These are phyloP conservation scores for Pseudotsuga menziesii DNA, from an alignment of 75 land plant species.

Conservation along the genomic window DNA sequence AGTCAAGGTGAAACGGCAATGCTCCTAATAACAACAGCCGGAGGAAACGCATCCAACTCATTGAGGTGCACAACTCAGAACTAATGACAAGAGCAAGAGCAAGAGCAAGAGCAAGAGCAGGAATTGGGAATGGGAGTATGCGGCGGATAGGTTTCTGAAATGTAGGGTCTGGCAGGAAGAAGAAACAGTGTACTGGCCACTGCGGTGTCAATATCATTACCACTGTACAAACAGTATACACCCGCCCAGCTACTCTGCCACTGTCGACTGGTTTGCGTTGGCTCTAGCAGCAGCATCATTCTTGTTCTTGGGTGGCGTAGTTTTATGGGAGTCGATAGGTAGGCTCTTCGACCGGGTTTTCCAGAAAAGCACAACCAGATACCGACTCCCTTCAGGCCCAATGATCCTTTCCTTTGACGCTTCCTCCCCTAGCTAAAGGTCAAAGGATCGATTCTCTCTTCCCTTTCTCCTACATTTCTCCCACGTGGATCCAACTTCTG, in stretches of 20 bases:
- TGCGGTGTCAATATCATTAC: slow-evolving; percentile 41
- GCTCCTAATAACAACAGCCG: no score
- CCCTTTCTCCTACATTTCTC: no score
- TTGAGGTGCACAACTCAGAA: no score
- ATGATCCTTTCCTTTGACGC: slow-evolving; percentile 28
- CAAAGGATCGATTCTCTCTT: no score
- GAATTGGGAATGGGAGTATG: slow-evolving; percentile 7
- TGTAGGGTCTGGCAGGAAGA: slow-evolving; percentile 46
- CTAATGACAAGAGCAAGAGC: no score
- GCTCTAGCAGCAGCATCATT: slow-evolving; percentile 12
- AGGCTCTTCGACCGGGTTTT: background rate
- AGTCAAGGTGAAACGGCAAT: background rate
- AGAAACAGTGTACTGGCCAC: slow-evolving; percentile 24
- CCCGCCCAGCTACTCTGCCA: slow-evolving; percentile 12
- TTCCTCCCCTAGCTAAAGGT: slow-evolving; percentile 28
- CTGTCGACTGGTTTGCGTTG: slow-evolving; percentile 18
- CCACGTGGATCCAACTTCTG: no score
- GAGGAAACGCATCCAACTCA: no score
- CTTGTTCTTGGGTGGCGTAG: slow-evolving; percentile 5
- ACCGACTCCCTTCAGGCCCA: no score
- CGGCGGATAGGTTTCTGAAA: slow-evolving; percentile 26
- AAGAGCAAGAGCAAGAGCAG: no score
- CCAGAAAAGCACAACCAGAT: no score
- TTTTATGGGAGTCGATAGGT: slow-evolving; percentile 7
- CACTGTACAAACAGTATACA: slow-evolving; percentile 31